Evolutionary conservation across 2,329 filamentous ascomycete genomes (phyloP), one percentile per base, ranked within the genome.

Genomic region (Fusarium tricinctum): DNA sequence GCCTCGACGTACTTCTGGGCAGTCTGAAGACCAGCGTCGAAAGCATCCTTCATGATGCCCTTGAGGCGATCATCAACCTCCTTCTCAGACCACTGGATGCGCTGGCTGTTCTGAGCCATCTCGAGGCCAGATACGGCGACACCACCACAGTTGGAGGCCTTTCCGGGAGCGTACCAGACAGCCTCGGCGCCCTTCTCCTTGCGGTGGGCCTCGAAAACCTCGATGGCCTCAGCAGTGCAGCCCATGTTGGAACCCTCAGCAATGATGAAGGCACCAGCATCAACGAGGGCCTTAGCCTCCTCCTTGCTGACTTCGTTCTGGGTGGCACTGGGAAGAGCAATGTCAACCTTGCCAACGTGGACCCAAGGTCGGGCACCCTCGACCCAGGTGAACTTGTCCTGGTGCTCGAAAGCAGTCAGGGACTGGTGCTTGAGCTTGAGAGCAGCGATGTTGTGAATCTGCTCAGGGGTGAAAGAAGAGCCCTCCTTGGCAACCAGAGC

Each of bases 191-290:
- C 89, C 84, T 93, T 89, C 79, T 88, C 88, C 78, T 85, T 89
- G 73, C 94, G 88, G 75, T 90, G 85, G 19, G 86, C 87, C 88
- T 98, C 95, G 80, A 98, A 98, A 71, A 93, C 85, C 76, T 97
- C 92, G 76, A 99, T 97, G 73, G 95, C 95, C 71, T 92, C 94
- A 82, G 96, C 93, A 33, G 94, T 97, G 86, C 94, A 97, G 70
- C 96, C 96, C 96, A 99, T 98, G 89, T 98, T 98, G 83, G 92
- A 96, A 58, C 96, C 96, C 84, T 99, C 96, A 60, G 96, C 96
- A 72, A 98, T 91, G 85, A 93, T 97, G 79, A 91, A 89, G 77
- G 87, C 88, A 72, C 95, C 95, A 62, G 87, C 87, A 49, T 86
- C 86, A 62, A 97, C 88, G 44, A 98, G 88, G 19, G 88, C 89